phyloP scores from a whole-genome alignment of 768 basidiomycete genomes.

The Kwoniella europaea region DNA sequence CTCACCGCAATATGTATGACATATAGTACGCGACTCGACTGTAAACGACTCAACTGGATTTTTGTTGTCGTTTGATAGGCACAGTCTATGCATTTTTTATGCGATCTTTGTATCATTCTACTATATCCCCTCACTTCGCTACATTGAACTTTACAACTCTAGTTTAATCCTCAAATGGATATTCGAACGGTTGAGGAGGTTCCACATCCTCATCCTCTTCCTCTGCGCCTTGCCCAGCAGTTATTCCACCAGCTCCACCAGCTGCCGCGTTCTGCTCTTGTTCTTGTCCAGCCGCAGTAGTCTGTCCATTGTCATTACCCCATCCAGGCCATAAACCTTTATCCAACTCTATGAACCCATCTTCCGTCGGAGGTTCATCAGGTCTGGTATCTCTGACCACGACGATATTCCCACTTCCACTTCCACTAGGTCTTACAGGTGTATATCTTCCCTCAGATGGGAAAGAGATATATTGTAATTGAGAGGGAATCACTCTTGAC shows the following conservation, averaged over 20 bases:
- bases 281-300: constrained; percentile 8
- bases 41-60: too few species aligned
- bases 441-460: constrained; percentile 74
- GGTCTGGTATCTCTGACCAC: constrained; percentile 77
- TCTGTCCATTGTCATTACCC: constrained; percentile 5
- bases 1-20: too few species aligned
- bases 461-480: constrained; percentile 83
- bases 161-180: constrained; percentile 44
- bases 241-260: constrained; percentile 48
- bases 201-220: constrained; percentile 68
- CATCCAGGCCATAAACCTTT: constrained; percentile 39
- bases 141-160: background rate
- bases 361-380: constrained; percentile 61
- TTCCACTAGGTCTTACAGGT: constrained; percentile 73
- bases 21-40: too few species aligned
- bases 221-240: constrained; percentile 6
- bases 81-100: background rate
- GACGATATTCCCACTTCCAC: constrained; percentile 72
- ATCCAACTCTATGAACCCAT: constrained; percentile 72
- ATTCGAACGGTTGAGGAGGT: constrained; percentile 79
- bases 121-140: background rate
- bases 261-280: constrained; percentile 50
- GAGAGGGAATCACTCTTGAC: constrained; percentile 87
- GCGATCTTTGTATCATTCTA: too few species aligned
- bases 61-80: too few species aligned